Percentiles rank a stretch among this genome's conserved stretches.
phyloP scores from a whole-genome alignment of 306 rosid species.

The Erythrophleum fordii region DNA sequence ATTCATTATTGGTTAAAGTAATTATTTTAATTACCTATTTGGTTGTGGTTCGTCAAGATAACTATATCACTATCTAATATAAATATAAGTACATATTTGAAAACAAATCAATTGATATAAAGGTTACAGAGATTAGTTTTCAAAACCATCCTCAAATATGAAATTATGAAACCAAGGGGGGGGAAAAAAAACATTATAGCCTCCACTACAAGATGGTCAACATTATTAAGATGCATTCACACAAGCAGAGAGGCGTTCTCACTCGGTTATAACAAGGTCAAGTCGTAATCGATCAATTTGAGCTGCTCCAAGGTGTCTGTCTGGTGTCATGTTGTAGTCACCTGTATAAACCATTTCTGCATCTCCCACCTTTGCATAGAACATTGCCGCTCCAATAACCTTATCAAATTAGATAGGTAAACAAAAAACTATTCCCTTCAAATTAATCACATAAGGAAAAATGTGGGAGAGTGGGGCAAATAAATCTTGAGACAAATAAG shows the following conservation, averaged over 20 bases:
- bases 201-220: constrained; percentile 27
- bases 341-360: constrained; percentile 89
- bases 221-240: constrained; percentile 1
- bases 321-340: constrained; percentile 97
- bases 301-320: constrained; percentile 97
- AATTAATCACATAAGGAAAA: neutral
- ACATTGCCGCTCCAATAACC: constrained; percentile 99
- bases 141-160: neutral
- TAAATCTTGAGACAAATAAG: neutral
- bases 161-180: neutral
- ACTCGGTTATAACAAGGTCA: constrained; percentile 97
- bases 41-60: neutral
- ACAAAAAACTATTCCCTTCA: neutral
- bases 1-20: neutral
- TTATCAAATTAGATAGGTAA: constrained; percentile 41
- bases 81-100: neutral
- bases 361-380: constrained; percentile 94
- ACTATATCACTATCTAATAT: neutral
- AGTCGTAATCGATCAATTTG: constrained; percentile 84
- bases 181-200: neutral
- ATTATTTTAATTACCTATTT: neutral
- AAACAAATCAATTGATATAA: neutral
- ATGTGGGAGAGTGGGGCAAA: neutral
- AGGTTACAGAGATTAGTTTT: neutral
- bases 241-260: constrained; percentile 36